Base-by-base conservation (phyloP, 306 rosid species). In the Mimosa pudica region DNA sequence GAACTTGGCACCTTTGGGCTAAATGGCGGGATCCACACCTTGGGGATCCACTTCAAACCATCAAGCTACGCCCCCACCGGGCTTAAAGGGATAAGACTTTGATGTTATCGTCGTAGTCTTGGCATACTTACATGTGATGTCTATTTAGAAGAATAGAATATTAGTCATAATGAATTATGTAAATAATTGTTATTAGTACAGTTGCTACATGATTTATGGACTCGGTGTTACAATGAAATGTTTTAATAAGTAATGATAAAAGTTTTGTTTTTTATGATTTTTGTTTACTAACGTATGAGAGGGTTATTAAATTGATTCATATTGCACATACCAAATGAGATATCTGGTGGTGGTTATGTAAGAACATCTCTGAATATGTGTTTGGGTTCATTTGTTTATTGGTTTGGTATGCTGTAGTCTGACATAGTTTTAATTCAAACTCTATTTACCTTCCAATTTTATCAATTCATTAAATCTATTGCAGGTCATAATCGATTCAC, bases 401-500 rank as follows among this genome's bases (percentile, higher is more conserved):
- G 54, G 73, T 52, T 68, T 68, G 35, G 54, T 68, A 18, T 68
- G 5, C 35, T 2, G 10, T 2, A 17, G 54, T 44, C 4, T 68
- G 33, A 16, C 16, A 18, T 33, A 38, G 33, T 5, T 44, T 32
- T 38, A 70, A 67, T 57, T 71, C 14, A 41, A 52, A 48, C 66
- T 78, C 36, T 3, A 33, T 32, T 64, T 64, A 58, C 47, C 30
- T 77, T 44, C 30, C 46, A 64, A n/a, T 67, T 76, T 63, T 60
- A 70, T 71, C 33, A 6, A 66, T 7, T 24, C 10, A 24, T 24
- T 70, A 42, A 41, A 8, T 68, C 11, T 70, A 57, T 79, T 81
- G 82, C 95, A 94, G 98, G 97, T 94, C 82, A 92, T 94, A 79
- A 92, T 94, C 80, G 98, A 94, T 72, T 94, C 98, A 45, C 98